Conservation (phyloP, 2,329 filamentous ascomycete genomes). For the Diaporthe sp. region DNA sequence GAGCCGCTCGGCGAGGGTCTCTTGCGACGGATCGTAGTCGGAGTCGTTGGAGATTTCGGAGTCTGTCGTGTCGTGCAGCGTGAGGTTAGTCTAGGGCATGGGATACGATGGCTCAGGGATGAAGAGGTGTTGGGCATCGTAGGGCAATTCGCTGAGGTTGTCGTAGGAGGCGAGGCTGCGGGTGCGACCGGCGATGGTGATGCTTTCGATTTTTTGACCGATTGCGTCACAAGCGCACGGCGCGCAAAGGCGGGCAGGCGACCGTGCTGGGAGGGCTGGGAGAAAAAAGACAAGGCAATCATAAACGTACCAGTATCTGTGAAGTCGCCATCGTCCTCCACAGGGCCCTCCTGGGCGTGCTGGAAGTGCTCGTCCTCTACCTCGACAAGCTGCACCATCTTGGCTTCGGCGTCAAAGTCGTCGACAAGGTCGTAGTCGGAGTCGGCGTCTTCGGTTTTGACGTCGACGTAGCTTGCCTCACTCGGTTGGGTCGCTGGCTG, state of each 20-base stretch:
- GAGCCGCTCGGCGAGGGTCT: conserved; percentile 77
- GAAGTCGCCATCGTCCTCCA: conserved; percentile 89
- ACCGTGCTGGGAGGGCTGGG: background rate
- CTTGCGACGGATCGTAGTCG: conserved; percentile 72
- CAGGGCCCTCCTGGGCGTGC: conserved; percentile 73
- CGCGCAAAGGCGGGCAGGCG: conserved; percentile 1
- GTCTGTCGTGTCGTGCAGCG: conserved; percentile 61
- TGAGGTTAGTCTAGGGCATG: conserved; percentile 33
- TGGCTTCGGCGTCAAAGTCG: conserved; percentile 50
- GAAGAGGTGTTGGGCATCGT: background rate
- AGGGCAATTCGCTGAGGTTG: background rate
- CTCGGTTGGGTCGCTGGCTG: background rate
- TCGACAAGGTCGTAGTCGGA: conserved; percentile 23
- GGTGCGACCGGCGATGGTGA: conserved; percentile 4
- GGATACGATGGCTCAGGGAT: background rate
- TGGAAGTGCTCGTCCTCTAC: conserved; percentile 97
- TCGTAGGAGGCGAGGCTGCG: conserved; percentile 14
- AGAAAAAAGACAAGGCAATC: conserved; percentile 48
- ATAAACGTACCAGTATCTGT: conserved; percentile 83
- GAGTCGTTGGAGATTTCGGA: conserved; percentile 88
- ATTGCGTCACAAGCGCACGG: conserved; percentile 38
- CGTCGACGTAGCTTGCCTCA: conserved; percentile 20
- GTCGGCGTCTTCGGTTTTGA: conserved; percentile 30
- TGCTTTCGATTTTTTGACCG: conserved; percentile 38
- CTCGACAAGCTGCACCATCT: conserved; percentile 97